phyloP scores from a whole-genome alignment of 73 alveolate species.

The Durusdinium trenchii region DNA sequence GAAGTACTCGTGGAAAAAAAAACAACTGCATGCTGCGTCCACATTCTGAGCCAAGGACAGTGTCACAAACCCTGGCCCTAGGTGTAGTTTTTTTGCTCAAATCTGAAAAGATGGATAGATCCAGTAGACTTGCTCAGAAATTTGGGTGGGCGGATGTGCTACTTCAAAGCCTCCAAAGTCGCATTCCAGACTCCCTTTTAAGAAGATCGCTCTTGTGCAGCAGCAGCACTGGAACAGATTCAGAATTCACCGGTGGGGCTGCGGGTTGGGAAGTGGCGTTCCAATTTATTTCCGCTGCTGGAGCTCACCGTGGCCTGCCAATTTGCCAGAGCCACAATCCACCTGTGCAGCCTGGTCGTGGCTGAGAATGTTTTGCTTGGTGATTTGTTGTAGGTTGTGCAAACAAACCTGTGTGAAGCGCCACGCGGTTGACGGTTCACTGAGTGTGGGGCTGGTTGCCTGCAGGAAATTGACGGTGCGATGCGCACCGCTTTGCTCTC shows the following conservation, averaged over 20 bases:
- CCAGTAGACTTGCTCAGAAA: background rate
- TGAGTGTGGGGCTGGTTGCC: too few relatives aligned
- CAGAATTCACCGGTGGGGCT: slow-evolving; percentile 37
- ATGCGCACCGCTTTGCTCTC: background rate
- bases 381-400: too few relatives aligned
- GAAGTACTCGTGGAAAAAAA: too few relatives aligned
- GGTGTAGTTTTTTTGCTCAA: too few relatives aligned
- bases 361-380: too few relatives aligned
- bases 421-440: too few relatives aligned
- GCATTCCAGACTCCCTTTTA: background rate
- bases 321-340: background rate
- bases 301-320: background rate
- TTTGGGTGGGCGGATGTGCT: background rate
- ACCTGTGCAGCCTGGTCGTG: slow-evolving; percentile 1
- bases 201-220: background rate
- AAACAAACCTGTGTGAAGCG: too few relatives aligned
- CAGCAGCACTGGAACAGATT: background rate
- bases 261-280: slow-evolving; percentile 13
- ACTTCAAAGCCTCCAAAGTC: background rate
- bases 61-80: too few relatives aligned
- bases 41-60: too few relatives aligned
- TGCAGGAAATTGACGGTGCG: background rate
- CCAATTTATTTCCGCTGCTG: background rate
- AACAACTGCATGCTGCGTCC: too few relatives aligned
- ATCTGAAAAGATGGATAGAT: background rate